These are phyloP conservation scores for Geranium rotundifolium DNA, from an alignment of 345 rosid species.

Conservation along the genomic window DNA sequence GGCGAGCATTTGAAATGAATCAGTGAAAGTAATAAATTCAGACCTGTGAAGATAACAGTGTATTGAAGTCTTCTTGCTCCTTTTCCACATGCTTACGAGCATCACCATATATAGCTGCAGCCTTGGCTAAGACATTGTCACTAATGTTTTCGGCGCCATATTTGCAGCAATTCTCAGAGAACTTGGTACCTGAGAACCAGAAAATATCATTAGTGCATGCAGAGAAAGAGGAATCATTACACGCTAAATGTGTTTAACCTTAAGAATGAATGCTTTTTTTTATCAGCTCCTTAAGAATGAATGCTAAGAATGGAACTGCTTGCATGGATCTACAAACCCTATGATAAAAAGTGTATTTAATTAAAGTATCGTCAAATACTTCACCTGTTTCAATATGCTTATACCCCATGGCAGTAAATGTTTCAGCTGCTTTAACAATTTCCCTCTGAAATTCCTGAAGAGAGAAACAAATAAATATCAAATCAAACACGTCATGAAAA, in stretches of 20 bases:
- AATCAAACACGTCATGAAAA: slow-evolving; percentile 3
- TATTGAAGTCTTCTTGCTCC: slow-evolving; percentile 80
- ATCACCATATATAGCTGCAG: slow-evolving; percentile 91
- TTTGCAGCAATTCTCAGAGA: slow-evolving; percentile 72
- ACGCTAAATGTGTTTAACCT: slow-evolving; percentile 6
- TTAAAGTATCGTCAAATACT: not conserved
- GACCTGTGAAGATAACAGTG: slow-evolving; percentile 70
- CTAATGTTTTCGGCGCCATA: slow-evolving; percentile 81
- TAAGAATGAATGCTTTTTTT: slow-evolving; percentile 3
- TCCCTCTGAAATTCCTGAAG: slow-evolving; percentile 86
- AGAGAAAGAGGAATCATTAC: not conserved
- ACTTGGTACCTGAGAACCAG: slow-evolving; percentile 54
- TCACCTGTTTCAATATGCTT: slow-evolving; percentile 87
- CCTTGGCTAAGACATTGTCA: slow-evolving; percentile 73
- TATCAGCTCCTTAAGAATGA: slow-evolving; percentile 1
- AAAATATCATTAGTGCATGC: slow-evolving; percentile 5
- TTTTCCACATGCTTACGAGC: slow-evolving; percentile 77
- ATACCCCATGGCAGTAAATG: slow-evolving; percentile 63
- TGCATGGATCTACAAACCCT: not conserved
- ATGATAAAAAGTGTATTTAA: slow-evolving; percentile 5
- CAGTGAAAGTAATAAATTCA: not conserved
- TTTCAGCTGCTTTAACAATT: slow-evolving; percentile 67
- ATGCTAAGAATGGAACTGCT: slow-evolving; percentile 1
- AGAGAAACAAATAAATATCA: slow-evolving; percentile 4
- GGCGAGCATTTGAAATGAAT: not conserved